Evolutionary conservation across 768 basidiomycete genomes (phyloP).

Genomic region (Tulasnella sp.): DNA sequence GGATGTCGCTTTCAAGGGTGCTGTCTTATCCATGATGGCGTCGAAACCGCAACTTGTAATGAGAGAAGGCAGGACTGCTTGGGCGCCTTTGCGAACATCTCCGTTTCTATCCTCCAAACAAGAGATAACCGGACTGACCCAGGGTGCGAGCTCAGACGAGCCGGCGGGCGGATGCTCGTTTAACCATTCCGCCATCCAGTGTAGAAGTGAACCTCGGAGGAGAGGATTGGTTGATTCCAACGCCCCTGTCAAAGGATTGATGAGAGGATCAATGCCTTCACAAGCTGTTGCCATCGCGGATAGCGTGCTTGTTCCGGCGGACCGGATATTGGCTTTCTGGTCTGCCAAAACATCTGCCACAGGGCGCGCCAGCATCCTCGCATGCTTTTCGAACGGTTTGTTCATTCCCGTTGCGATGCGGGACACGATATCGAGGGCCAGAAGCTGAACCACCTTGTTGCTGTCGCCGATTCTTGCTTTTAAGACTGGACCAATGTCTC

Average conservation of each 20-base stretch:
- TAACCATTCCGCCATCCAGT: constrained; percentile 78
- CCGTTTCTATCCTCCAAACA: constrained; percentile 87
- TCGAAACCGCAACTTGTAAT: constrained; percentile 75
- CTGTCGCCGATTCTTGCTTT: constrained; percentile 86
- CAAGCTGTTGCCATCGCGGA: constrained; percentile 79
- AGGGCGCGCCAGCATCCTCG: constrained; percentile 67
- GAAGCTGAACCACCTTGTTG: constrained; percentile 87
- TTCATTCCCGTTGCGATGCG: constrained; percentile 94
- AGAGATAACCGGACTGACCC: constrained; percentile 60
- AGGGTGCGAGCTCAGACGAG: constrained; percentile 62
- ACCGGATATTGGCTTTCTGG: constrained; percentile 82
- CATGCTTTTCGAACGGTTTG: constrained; percentile 88
- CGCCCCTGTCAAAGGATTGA: constrained; percentile 68
- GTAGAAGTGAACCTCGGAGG: constrained; percentile 71
- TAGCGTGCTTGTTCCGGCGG: constrained; percentile 71
- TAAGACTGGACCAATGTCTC: constrained; percentile 84
- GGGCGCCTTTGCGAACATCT: constrained; percentile 90
- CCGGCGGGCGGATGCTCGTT: constrained; percentile 45
- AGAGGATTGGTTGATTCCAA: constrained; percentile 85
- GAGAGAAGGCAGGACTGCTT: constrained; percentile 70
- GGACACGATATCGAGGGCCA: constrained; percentile 85
- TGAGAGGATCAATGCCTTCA: constrained; percentile 78
- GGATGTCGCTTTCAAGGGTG: constrained; percentile 86
- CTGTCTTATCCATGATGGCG: constrained; percentile 79
- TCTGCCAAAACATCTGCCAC: constrained; percentile 84